These are phyloP conservation scores for Pseudocercospora crystallina DNA, from an alignment of 2,329 filamentous ascomycete genomes.

Conservation along the genomic window DNA sequence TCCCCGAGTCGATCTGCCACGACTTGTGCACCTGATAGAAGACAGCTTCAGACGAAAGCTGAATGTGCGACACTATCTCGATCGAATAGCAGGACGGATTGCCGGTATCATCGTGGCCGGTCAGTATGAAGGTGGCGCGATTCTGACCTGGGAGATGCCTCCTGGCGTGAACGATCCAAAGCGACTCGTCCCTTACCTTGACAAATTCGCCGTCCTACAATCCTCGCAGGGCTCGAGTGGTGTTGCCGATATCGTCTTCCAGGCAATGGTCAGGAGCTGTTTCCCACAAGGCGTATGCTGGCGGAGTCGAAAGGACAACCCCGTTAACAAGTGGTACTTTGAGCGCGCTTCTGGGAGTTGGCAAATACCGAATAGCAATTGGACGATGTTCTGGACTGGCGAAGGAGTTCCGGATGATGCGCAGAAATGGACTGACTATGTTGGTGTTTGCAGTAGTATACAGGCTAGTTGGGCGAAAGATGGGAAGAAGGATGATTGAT, in stretches of 20 bases:
- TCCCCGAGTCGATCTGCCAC: constrained; percentile 75
- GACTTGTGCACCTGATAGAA: constrained; percentile 83
- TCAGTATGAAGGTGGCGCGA: constrained; percentile 92
- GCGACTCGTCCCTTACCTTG: constrained; percentile 84
- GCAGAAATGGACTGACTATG: constrained; percentile 50
- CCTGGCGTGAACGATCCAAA: constrained; percentile 46
- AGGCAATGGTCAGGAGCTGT: constrained; percentile 86
- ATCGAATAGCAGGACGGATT: constrained; percentile 74
- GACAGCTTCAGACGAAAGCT: constrained; percentile 87
- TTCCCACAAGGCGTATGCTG: constrained; percentile 90
- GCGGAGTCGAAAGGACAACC: constrained; percentile 85
- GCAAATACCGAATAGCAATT: constrained; percentile 78
- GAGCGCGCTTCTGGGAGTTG: constrained; percentile 81
- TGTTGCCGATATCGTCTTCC: constrained; percentile 94
- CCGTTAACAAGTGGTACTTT: constrained; percentile 99
- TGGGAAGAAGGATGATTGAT: constrained; percentile 34
- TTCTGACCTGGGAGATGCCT: constrained; percentile 90
- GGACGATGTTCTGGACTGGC: constrained; percentile 98
- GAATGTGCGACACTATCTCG: constrained; percentile 78
- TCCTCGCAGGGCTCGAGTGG: constrained; percentile 79
- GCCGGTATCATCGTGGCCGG: constrained; percentile 93
- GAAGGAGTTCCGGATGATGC: constrained; percentile 55
- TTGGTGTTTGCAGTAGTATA: constrained; percentile 49
- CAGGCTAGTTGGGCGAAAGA: constrained; percentile 51
- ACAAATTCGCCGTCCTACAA: constrained; percentile 94